Conservation (phyloP, 2,329 filamentous ascomycete species). For the Cordyceps fumosorosea region DNA sequence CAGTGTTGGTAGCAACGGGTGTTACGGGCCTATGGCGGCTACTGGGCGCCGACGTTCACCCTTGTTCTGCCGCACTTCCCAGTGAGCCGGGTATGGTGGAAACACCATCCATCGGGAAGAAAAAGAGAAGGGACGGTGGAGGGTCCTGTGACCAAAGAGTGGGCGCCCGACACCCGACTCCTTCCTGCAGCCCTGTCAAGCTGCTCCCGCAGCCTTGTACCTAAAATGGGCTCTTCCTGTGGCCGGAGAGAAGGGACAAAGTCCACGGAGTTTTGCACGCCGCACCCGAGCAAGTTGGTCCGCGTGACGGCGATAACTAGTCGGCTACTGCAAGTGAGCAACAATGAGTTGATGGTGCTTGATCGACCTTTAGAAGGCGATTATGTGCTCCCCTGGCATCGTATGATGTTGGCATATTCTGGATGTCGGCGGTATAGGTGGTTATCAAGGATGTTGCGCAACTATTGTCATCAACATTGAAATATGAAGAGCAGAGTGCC, state of each 20-base stretch:
- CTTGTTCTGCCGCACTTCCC: not conserved
- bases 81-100: not conserved
- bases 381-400: not conserved
- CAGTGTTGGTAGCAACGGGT: not conserved
- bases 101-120: not conserved
- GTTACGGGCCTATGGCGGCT: not conserved
- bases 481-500: no score
- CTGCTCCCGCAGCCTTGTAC: not conserved
- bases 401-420: not conserved
- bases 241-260: not conserved
- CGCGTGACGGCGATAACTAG: not conserved
- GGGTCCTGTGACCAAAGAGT: not conserved
- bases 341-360: not conserved
- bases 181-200: constrained; percentile 8
- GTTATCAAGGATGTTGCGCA: no score
- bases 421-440: no score
- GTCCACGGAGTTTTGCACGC: not conserved
- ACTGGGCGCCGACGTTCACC: not conserved
- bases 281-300: not conserved
- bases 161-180: not conserved
- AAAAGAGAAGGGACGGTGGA: not conserved
- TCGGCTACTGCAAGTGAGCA: not conserved
- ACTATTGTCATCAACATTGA: no score
- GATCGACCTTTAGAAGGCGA: not conserved
- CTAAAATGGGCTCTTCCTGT: not conserved